phyloP scores from a whole-genome alignment of 495 filamentous ascomycete genomes.

The Bryoglossum gracile region DNA sequence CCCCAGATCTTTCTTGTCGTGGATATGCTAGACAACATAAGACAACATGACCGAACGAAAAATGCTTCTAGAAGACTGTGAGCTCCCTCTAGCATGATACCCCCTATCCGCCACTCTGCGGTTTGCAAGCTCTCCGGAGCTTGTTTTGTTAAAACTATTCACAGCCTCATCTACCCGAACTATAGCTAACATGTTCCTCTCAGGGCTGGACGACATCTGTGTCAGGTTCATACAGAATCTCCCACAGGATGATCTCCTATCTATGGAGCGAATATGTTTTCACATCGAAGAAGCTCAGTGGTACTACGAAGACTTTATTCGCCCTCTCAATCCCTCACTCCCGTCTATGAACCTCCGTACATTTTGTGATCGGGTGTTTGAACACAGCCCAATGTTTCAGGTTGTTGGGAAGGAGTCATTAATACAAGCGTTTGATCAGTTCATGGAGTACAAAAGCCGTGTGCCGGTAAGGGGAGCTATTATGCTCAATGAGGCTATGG shows the following conservation, averaged over 20 bases:
- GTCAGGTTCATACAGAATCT: constrained; percentile 95
- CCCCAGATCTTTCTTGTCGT: constrained; percentile 15
- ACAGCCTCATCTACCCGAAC: not conserved
- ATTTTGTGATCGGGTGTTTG: constrained; percentile 84
- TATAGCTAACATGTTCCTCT: constrained; percentile 14
- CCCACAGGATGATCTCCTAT: constrained; percentile 79
- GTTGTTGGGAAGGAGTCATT: constrained; percentile 70
- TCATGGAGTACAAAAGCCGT: constrained; percentile 85
- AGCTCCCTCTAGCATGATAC: constrained; percentile 29
- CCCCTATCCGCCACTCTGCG: no score
- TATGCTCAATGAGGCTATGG: constrained; percentile 84
- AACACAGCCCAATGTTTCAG: constrained; percentile 82
- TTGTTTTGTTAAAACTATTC: not conserved
- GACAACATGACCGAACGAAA: constrained; percentile 68
- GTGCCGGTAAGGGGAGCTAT: constrained; percentile 93
- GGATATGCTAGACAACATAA: constrained; percentile 39
- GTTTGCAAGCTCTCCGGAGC: not conserved
- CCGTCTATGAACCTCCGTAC: constrained; percentile 75
- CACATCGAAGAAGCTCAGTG: constrained; percentile 99
- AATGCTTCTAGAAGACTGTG: constrained; percentile 85
- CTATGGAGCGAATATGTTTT: constrained; percentile 90
- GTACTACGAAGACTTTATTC: constrained; percentile 99
- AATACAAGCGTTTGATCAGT: constrained; percentile 76
- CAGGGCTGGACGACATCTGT: constrained; percentile 92
- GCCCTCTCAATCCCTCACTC: constrained; percentile 74